Evolutionary conservation across 331 rosid species (phyloP), one percentile per base, ranked within the genome.

Genomic region (Erythrophleum ivorense): DNA sequence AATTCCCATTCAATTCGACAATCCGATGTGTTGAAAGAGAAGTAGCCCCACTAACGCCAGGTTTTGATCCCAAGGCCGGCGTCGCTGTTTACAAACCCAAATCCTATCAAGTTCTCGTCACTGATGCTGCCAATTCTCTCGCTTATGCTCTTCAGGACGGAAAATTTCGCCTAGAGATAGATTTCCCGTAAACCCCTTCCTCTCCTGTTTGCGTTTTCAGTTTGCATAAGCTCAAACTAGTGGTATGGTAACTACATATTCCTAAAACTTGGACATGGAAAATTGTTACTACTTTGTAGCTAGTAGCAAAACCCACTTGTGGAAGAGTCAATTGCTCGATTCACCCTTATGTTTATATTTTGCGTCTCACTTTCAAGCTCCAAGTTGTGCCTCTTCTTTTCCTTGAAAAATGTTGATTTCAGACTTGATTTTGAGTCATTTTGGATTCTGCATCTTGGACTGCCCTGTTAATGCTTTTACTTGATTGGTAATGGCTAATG

Each of bases 71-170:
- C 4, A 93, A 88, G 71, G 89, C 87, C 0, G 99, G 99, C 0
- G 93, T 95, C 0, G 4, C 99, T 0, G 75, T 95, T 55, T 95
- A 95, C 86, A 95, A 95, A 77, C 99, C 98, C 9, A 93, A 93
- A 74, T 93, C 98, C 24, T 95, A 95, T 58, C 83, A 93, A 78
- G 94, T 93, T 75, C 92, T 95, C 3, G 91, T 88, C 65, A 68
- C 91, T 2, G 98, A 95, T 74, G 98, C 98, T 48, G 94, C 97
- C 6, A 89, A 77, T 48, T 88, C 97, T 14, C 99, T 95, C 7
- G 88, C 94, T 48, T 85, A 5, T 67, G 99, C 98, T 80, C 96
- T 95, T 65, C 77, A 86, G 31, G 93, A 89, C n/a, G 94, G 97
- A 80, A 87, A 84, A 78, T 78, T 82, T 67, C 96, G 98, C 82